Evolutionary conservation across 2,329 filamentous ascomycete genomes (phyloP), one percentile per base, ranked within the genome.

Genomic region (Camptophora hylomeconis): DNA sequence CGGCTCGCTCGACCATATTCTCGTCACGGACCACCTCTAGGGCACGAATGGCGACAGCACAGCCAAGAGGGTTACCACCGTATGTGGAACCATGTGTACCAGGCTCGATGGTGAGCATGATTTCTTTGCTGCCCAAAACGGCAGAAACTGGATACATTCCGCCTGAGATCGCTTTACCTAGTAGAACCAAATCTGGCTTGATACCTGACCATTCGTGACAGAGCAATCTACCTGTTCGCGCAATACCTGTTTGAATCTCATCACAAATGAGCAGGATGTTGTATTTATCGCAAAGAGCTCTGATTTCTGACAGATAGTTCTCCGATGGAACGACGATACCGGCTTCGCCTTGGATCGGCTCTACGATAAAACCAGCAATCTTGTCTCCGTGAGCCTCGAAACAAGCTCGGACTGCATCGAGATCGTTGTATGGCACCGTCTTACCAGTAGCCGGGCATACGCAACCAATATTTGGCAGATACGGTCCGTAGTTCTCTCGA

Each of bases 131-230:
- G 38, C 80, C 78, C 29, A 98, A 67, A 26, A 98, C 86, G 47
- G 78, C 84, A 37, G 84, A 93, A 33, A 98, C 89, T n/a, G 89
- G 89, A 60, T 98, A 98, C 79, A 95, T 89, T 56, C 89, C 89
- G 40, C 89, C 89, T 18, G 84, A 93, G 53, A 98, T 93, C 45
- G 89, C 89, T 65, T 98, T 98, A 50, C 89, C 89, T 18, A 98
- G 74, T 26, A 92, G 77, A 14, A 98, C 79, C 49, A 98, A 69
- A 53, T 98, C 89, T 20, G 87, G 89, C 65, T 87, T 92, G 65
- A 98, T 84, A 44, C 77, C 80, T 32, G 81, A 77, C 86, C 89
- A 95, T 59, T 98, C 75, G 49, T 81, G 79, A 67, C 84, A 93
- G 31, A 98, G 74, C 63, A 98, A 80, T 50, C 80, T 81, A 30